Evolutionary conservation across 108 stramenopile genomes (phyloP), one percentile per base, ranked within the genome.

Genomic region (Conticribra guillardii): DNA sequence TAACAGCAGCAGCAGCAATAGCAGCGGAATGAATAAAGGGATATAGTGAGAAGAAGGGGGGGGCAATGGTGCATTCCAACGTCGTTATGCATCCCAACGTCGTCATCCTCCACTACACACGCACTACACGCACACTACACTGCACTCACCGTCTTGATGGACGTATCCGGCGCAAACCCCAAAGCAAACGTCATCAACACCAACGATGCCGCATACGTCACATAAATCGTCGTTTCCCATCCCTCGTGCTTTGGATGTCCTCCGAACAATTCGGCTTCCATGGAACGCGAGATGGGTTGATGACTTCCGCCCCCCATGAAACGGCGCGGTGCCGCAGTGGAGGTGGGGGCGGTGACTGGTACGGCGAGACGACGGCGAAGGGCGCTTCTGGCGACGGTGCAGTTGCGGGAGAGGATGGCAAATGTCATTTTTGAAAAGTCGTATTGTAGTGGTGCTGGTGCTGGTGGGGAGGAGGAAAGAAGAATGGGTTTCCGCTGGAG

Each of bases 141-240:
- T 28, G 31, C 32, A 77, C 77, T 79, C 66, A 79, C 77, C 23
- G 83, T 67, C 73, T 82, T 61, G 58, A 87, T 84, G 23, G 69
- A 59, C 5, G 86, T 82, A 61, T 87, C 83, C 5, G 86, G 86
- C 18, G 83, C 66, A 68, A 84, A 69, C 26, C 48, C 71, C 28
- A 73, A 23, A 41, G 67, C 71, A 46, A 73, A 46, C 1, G 71
- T 41, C 21, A 79, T 34, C n/a, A 79, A 27, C 19, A 75, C 69
- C 11, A 51, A 44, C 19, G 68, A 64, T n/a, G 62, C 50, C 49
- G 68, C 64, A 44, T 79, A 84, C 23, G 81, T 80, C 11, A 69
- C 16, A 63, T 87, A 87, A 19, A 81, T 68, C 16, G 73, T 69
- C 15, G 83, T 74, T 74, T 87, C 86, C 86, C 86, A 87, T 5